Base-by-base conservation (phyloP, 805 yeast species). In the Torulaspora quercuum region DNA sequence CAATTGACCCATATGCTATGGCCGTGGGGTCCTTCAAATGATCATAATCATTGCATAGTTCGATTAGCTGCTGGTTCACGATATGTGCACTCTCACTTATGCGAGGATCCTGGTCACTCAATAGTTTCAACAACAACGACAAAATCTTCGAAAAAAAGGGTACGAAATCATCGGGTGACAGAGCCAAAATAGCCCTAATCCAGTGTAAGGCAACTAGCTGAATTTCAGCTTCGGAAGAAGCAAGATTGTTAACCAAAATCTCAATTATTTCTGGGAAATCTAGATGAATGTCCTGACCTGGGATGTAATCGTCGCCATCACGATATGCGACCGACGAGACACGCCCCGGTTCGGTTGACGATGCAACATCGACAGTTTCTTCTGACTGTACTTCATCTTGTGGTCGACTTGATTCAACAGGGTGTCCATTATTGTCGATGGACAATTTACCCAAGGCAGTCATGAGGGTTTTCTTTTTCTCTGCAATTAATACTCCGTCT, bases 201-300 rank as follows among this genome's bases (percentile, higher is more conserved):
- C 98, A 92, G 30, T 78, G 76, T 33, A 90, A 66, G 0, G 86
- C 86, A 3, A 83, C 84, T 20, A 80, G 60, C 57, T 86, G 94
- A 29, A 89, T 83, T 49, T 85, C 85, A 28, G 74, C 76, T 42
- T 79, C 87, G 1, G 82, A 71, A 2, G 80, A 76, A 44, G 84
- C 85, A 34, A 92, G 67, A 44, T 86, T 85, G 2, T 87, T 76
- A n/a, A 90, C 75, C 32, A 92, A 60, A 25, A 90, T 86, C 32
- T 81, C 86, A 22, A 88, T 80, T 28, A 90, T 80, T 46, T 78
- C 81, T 4, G 90, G 77, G 50, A 78, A 85, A 61, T 88, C 90
- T 20, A 90, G 70, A 40, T 74, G 77, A 13, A 88, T 78, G 55
- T 89, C 95, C 57, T 88, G 96, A 3, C 88, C 86, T 1, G 82